phyloP scores from a whole-genome alignment of 2,329 filamentous ascomycete genomes.

The Rosellinia necatrix region DNA sequence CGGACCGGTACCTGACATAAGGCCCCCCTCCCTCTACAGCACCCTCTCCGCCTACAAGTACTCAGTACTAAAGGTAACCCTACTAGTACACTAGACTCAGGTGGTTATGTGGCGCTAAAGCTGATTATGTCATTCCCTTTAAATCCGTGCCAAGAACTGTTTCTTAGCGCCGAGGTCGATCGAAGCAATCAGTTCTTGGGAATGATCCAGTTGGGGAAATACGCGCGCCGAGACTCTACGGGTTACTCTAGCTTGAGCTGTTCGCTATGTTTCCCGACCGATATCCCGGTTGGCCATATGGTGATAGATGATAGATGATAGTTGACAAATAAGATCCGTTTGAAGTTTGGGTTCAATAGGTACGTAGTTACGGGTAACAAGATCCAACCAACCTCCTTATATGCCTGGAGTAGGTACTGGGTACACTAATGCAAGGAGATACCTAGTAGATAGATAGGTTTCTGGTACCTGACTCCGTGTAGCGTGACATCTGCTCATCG shows the following conservation, averaged over 20 bases:
- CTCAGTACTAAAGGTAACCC: neutral
- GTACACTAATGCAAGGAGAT: no score
- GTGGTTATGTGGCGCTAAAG: neutral
- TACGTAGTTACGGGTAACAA: no score
- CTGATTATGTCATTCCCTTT: constrained; percentile 12
- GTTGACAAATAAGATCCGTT: no score
- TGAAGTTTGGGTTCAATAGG: no score
- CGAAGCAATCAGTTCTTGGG: neutral
- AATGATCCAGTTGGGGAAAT: neutral
- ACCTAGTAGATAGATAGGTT: no score
- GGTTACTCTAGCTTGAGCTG: neutral
- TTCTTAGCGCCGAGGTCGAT: neutral
- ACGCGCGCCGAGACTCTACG: neutral
- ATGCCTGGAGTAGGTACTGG: no score
- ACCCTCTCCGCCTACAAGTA: constrained; percentile 3
- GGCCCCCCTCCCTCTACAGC: no score
- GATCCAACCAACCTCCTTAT: no score
- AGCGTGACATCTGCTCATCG: no score
- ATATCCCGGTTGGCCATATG: neutral
- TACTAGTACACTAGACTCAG: neutral
- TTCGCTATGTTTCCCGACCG: neutral
- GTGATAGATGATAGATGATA: no score
- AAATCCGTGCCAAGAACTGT: neutral
- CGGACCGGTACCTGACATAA: no score
- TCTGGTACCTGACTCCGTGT: no score